A percentile compares a stretch with the other conserved stretches of the same genome.
Evolutionary conservation across 805 yeast species (phyloP).

Genomic region (Monosporozyma siamensis): DNA sequence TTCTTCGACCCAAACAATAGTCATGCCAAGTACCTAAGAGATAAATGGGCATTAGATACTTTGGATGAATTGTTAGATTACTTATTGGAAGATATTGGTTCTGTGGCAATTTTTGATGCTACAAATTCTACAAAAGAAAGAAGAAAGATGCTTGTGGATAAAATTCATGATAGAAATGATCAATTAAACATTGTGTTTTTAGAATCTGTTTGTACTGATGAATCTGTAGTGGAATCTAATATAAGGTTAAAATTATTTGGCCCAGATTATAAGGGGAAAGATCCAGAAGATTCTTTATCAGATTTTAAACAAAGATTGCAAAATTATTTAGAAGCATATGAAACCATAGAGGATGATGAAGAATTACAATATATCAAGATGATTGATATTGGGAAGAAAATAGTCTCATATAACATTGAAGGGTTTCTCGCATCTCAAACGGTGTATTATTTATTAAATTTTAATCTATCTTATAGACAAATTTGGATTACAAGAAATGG

Average conservation of each 20-base stretch:
- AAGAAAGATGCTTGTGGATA: slow-evolving; percentile 46
- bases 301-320: slow-evolving; percentile 75
- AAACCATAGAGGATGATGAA: slow-evolving; percentile 76
- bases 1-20: slow-evolving; percentile 79
- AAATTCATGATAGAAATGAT: slow-evolving; percentile 47
- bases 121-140: slow-evolving; percentile 65
- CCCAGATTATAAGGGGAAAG: slow-evolving; percentile 85
- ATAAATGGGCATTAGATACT: slow-evolving; percentile 95
- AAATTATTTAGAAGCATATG: slow-evolving; percentile 83
- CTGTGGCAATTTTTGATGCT: slow-evolving; percentile 87
- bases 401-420: slow-evolving; percentile 82
- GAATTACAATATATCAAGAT: slow-evolving; percentile 79
- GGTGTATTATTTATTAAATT: slow-evolving; percentile 78
- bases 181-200: slow-evolving; percentile 71
- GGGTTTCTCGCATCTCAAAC: slow-evolving; percentile 89
- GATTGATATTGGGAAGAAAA: slow-evolving; percentile 93
- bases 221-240: slow-evolving; percentile 68
- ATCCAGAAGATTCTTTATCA: slow-evolving; percentile 62
- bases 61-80: slow-evolving; percentile 75
- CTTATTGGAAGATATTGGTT: slow-evolving; percentile 69
- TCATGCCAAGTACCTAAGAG: slow-evolving; percentile 57
- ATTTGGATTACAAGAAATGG: slow-evolving; percentile 96
- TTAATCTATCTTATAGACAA: slow-evolving; percentile 81
- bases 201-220: slow-evolving; percentile 82
- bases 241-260: slow-evolving; percentile 80